Base-by-base conservation (phyloP, 2,329 filamentous ascomycete genomes). In the Diaporthe ampelina region DNA sequence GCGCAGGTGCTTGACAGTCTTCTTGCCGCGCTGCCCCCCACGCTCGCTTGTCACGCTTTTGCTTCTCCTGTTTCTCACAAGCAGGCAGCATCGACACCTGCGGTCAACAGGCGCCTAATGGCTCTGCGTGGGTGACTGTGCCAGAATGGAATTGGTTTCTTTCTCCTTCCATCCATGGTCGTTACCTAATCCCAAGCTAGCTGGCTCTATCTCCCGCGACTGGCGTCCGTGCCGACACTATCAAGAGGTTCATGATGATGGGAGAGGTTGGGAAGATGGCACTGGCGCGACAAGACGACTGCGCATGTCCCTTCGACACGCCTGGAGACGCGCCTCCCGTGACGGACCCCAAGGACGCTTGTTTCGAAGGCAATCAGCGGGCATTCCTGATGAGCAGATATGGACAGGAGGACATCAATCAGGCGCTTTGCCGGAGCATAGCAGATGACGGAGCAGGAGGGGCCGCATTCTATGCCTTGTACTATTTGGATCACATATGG, bases 401-500 rank as follows among this genome's bases (percentile, higher is more conserved):
- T 35, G 63, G 57, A 7, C 70, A 71, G 9, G 26, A 5, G 15
- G 43, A 70, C 21, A 70, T 76, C 52, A 70, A 45, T 40, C 45
- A 29, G 8, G 35, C 43, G 17, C 67, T 69, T 9, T 76, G 75
- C 70, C 48, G 68, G 48, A 40, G 29, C 54, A 69, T 76, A 43
- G 52, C 58, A 29, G 58, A 69, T 8, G 50, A 40, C 40, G 65
- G 65, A 50, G 37, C 67, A 10, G 74, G 68, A 58, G 70, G 73
- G 1, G 6, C 57, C 9, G 35, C 48, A 13, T 76, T 90, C 15
- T 85, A 84, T 82, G 78, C 81, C 54, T 80, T 90, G 29, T 90
- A 90, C 78, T 87, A 87, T 79, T 89, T 88, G 79, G 87, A 89
- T 78, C 83, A 84, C 65, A 84, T 82, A 68, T 83, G 83, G 65